Evolutionary conservation across 176 grass and related monocot species (phyloP).

Genomic region (Raddia guianensis): DNA sequence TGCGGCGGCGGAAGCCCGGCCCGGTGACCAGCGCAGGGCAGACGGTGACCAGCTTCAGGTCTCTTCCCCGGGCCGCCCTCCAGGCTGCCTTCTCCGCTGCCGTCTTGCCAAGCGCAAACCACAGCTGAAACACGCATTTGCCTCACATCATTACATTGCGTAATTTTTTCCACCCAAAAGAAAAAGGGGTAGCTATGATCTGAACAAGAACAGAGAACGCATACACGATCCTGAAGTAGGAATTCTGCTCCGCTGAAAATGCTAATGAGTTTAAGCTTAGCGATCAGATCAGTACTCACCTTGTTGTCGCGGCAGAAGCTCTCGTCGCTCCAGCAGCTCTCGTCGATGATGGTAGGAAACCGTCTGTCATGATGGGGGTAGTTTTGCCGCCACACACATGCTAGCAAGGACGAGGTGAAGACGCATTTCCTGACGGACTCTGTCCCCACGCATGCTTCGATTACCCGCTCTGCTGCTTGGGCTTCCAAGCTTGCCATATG

Average conservation of each 20-base stretch:
- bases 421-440: slow-evolving; percentile 84
- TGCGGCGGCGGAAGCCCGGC: slow-evolving; percentile 76
- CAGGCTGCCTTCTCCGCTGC: slow-evolving; percentile 93
- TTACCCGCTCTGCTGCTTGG: slow-evolving; percentile 82
- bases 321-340: slow-evolving; percentile 98
- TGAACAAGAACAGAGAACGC: not conserved
- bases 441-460: slow-evolving; percentile 80
- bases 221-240: not conserved
- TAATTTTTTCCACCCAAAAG: not conserved
- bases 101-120: slow-evolving; percentile 91
- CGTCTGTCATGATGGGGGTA: slow-evolving; percentile 48
- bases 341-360: slow-evolving; percentile 67
- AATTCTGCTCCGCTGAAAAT: not conserved
- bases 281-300: slow-evolving; percentile 27
- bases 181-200: not conserved
- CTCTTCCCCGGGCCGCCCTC: slow-evolving; percentile 82
- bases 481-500: slow-evolving; percentile 85
- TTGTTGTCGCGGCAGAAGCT: slow-evolving; percentile 89
- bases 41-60: slow-evolving; percentile 84
- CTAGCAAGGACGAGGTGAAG: slow-evolving; percentile 85
- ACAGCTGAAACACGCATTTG: slow-evolving; percentile 55
- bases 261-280: too few species aligned
- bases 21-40: slow-evolving; percentile 88
- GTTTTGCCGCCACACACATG: slow-evolving; percentile 77
- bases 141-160: not conserved